A percentile compares a stretch with the other conserved stretches of the same genome.
phyloP scores from a whole-genome alignment of 2,329 filamentous ascomycete genomes.

The Cytospora leucostoma region DNA sequence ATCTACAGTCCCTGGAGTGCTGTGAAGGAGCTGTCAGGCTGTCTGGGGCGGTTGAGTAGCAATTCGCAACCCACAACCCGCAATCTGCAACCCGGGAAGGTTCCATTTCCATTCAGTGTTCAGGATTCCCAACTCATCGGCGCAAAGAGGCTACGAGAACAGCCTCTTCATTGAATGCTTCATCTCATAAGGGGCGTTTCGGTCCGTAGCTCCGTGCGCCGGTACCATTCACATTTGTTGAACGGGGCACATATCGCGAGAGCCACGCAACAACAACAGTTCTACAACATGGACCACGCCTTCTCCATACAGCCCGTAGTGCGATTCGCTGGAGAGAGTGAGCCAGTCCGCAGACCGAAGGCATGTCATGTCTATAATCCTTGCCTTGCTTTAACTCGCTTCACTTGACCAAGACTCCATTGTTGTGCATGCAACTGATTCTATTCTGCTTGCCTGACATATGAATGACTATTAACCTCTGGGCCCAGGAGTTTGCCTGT shows the following conservation, averaged over 20 bases:
- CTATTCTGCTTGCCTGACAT: background rate
- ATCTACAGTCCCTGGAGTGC: background rate
- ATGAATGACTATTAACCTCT: background rate
- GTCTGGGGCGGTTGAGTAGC: background rate
- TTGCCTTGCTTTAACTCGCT: too few species aligned
- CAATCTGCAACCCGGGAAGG: background rate
- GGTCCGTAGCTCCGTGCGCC: background rate
- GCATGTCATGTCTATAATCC: constrained; percentile 44
- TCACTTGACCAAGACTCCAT: background rate
- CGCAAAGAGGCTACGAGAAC: background rate
- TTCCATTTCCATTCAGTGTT: too few species aligned
- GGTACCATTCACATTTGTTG: background rate
- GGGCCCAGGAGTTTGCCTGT: constrained; percentile 74
- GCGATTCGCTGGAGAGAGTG: constrained; percentile 67
- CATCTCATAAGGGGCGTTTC: background rate
- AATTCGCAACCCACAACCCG: too few species aligned
- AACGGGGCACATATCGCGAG: background rate
- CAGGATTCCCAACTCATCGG: background rate
- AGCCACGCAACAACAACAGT: background rate
- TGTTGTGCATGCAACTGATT: background rate
- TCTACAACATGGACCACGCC: constrained; percentile 21
- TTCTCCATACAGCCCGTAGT: constrained; percentile 71
- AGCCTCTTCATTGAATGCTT: background rate
- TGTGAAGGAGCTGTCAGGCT: background rate
- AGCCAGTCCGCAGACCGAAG: constrained; percentile 74